Conservation (phyloP, 176 grass and related monocot genomes). For the Bolboschoenus planiculmis region DNA sequence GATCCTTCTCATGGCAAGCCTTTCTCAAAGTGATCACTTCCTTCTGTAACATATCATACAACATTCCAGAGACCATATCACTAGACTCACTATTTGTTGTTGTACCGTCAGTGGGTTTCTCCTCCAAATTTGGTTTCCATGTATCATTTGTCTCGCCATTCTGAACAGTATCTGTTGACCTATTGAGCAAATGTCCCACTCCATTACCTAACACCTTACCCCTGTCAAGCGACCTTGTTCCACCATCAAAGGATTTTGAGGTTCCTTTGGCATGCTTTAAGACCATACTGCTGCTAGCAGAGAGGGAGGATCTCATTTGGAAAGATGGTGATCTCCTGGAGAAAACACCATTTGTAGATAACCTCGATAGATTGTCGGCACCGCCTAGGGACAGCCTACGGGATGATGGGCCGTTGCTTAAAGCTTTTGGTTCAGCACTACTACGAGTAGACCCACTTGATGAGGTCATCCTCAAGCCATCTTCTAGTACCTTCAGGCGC, state of each 20-base stretch:
- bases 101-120: slow-evolving; percentile 26
- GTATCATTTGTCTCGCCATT: slow-evolving; percentile 41
- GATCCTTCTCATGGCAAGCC: slow-evolving; percentile 81
- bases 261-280: slow-evolving; percentile 94
- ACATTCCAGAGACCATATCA: slow-evolving; percentile 73
- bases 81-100: slow-evolving; percentile 40
- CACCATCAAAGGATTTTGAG: slow-evolving; percentile 98
- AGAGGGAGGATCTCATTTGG: slow-evolving; percentile 88
- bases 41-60: slow-evolving; percentile 98
- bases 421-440: slow-evolving; percentile 56
- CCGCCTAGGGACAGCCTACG: slow-evolving; percentile 83
- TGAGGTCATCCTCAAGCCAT: slow-evolving; percentile 65
- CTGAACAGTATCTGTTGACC: slow-evolving; percentile 71
- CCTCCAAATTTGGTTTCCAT: slow-evolving; percentile 64
- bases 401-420: slow-evolving; percentile 70
- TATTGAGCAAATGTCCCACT: slow-evolving; percentile 54
- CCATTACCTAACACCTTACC: slow-evolving; percentile 59
- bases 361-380: slow-evolving; percentile 66
- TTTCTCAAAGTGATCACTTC: slow-evolving; percentile 92
- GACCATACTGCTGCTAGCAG: slow-evolving; percentile 65
- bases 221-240: slow-evolving; percentile 81
- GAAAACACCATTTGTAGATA: slow-evolving; percentile 72
- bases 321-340: slow-evolving; percentile 85
- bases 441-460: slow-evolving; percentile 55
- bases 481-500: slow-evolving; percentile 93